Evolutionary conservation across 176 grass and related monocot species (phyloP).

Genomic region (Phyllostachys edulis): DNA sequence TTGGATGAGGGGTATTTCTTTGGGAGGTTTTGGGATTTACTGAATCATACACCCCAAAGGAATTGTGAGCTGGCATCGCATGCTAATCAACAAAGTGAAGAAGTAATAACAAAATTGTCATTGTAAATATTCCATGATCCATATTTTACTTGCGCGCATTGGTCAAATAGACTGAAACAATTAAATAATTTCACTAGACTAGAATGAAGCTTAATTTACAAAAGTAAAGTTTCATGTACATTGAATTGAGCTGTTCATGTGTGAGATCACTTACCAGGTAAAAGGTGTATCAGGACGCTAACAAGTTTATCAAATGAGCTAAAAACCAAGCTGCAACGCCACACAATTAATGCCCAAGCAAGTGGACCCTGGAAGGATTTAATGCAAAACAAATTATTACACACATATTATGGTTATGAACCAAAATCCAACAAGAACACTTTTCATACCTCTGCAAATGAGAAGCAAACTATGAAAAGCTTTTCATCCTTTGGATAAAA

Average conservation of each 20-base stretch:
- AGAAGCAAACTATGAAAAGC: slow-evolving; percentile 99
- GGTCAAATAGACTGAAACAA: not conserved
- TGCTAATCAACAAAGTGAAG: not conserved
- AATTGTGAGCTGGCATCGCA: not conserved
- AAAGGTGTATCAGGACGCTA: slow-evolving; percentile 97
- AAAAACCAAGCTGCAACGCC: slow-evolving; percentile 97
- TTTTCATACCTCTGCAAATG: slow-evolving; percentile 91
- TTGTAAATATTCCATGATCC: not conserved
- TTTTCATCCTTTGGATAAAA: slow-evolving; percentile 98
- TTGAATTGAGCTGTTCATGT: not conserved
- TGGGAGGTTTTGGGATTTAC: not conserved
- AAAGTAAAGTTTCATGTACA: not conserved
- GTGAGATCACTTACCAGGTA: slow-evolving; percentile 69
- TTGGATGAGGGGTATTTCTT: not conserved
- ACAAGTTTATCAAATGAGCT: slow-evolving; percentile 97
- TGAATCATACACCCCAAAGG: not conserved
- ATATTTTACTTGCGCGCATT: not conserved
- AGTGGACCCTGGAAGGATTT: slow-evolving; percentile 71
- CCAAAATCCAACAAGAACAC: not conserved
- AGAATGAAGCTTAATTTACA: not conserved
- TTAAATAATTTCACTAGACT: slow-evolving; percentile 1
- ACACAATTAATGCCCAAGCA: slow-evolving; percentile 97
- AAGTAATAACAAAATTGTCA: not conserved
- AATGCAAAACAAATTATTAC: slow-evolving; percentile 19
- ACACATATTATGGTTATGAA: not conserved